Evolutionary conservation across 176 grass and related monocot species (phyloP), one percentile per base, ranked within the genome.

Genomic region (Avena atlantica): DNA sequence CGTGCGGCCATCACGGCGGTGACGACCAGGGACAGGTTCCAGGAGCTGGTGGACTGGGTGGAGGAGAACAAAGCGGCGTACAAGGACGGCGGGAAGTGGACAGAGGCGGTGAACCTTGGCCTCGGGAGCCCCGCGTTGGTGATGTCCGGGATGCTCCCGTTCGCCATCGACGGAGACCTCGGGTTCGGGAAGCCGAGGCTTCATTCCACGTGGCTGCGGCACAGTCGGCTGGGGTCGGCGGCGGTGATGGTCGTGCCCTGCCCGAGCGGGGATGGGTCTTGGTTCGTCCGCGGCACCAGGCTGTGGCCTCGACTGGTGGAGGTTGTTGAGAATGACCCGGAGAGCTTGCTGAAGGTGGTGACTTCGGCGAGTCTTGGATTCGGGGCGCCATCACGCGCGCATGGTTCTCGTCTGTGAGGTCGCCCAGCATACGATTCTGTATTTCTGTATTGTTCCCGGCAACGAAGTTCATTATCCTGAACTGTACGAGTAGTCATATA

Each of bases 1-100:
- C 57, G 62, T 37, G 79, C 77, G 21, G 82, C 92, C 47, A 92
- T 96, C 76, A 21, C 53, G 61, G 69, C 82, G 23, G 91, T 45
- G 62, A 60, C 36, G 86, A 78, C 24, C 0, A 49, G 76, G 86
- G 88, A 74, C 24, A 59, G 85, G 82, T 96, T 96, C 57, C 85
- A 88, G 89, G 77, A 96, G 75, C 87, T 96, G 37, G 80, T 88
- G 87, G 94, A 93, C 70, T 96, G 92, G 94, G 91, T 93, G 89
- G 92, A 93, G 78, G 86, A 36, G 44, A 83, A 84, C 42, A 96
- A 96, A n/a, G 31, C 58, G 16, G 76, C 85, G 57, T 90, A 83
- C 79, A 86, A 47, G 73, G 84, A 83, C 29, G 89, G 89, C 9
- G 94, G 92, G 24, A 96, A 93, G 90, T 93, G 94, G 92, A 93